phyloP scores from a whole-genome alignment of 176 grass and related monocot species.

The Tillandsia fasciculata region DNA sequence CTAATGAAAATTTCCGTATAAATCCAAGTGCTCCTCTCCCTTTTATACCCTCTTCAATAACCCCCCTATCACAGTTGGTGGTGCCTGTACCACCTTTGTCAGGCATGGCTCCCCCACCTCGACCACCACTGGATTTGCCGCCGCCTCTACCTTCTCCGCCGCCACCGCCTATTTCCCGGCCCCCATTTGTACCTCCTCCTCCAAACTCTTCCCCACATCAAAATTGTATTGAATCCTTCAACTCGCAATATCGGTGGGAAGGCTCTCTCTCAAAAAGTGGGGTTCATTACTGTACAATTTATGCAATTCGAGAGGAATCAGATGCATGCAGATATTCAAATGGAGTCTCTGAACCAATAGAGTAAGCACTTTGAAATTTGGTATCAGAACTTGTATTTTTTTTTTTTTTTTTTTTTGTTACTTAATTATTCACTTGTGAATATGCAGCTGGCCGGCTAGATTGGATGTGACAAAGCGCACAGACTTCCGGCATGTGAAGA shows the following conservation, averaged over 20 bases:
- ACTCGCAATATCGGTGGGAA: slow-evolving; percentile 52
- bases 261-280: slow-evolving; percentile 88
- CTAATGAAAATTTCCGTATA: slow-evolving; percentile 41
- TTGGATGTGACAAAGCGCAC: slow-evolving; percentile 92
- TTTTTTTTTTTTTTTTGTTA: slow-evolving; percentile 15
- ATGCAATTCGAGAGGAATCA: slow-evolving; percentile 67
- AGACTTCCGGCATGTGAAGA: slow-evolving; percentile 69
- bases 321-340: slow-evolving; percentile 70
- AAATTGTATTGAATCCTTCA: slow-evolving; percentile 23
- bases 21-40: slow-evolving; percentile 59
- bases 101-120: slow-evolving; percentile 36
- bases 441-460: slow-evolving; percentile 70
- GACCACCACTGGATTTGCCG: slow-evolving; percentile 36
- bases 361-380: slow-evolving; percentile 38
- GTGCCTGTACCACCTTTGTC: slow-evolving; percentile 27
- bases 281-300: slow-evolving; percentile 73
- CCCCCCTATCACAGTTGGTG: slow-evolving; percentile 49
- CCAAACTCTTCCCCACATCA: slow-evolving; percentile 49
- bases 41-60: slow-evolving; percentile 62
- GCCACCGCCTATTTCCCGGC: slow-evolving; percentile 48
- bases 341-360: slow-evolving; percentile 61
- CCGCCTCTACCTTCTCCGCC: slow-evolving; percentile 42
- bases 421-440: neutral
- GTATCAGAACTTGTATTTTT: neutral
- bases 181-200: slow-evolving; percentile 61